These are phyloP conservation scores for Phytophthora sansomeana DNA, from an alignment of 352 stramenopile genomes.

Conservation along the genomic window DNA sequence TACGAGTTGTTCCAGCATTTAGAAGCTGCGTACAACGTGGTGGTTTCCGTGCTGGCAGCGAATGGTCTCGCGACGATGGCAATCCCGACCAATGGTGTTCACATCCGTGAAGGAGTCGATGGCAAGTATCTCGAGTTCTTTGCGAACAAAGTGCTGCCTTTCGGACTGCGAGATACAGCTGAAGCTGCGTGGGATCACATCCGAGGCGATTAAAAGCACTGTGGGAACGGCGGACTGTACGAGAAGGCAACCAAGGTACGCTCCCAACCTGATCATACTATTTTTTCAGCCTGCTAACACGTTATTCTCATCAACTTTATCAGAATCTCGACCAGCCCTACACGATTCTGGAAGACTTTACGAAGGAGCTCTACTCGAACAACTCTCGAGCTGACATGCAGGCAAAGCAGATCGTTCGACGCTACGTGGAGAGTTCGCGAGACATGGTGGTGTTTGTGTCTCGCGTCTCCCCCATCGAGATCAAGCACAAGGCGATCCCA, in stretches of 20 bases:
- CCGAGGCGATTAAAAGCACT: conserved; percentile 27
- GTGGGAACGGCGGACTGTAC: conserved; percentile 25
- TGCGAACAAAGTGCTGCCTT: conserved; percentile 30
- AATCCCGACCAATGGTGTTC: conserved; percentile 8
- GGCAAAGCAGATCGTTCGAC: conserved; percentile 46
- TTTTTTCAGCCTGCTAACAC: not conserved
- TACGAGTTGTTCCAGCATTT: conserved; percentile 21
- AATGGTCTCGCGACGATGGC: conserved; percentile 19
- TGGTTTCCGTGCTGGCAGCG: conserved; percentile 23
- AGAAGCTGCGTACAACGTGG: conserved; percentile 18
- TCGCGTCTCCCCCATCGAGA: conserved; percentile 1
- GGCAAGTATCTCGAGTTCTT: conserved; percentile 36
- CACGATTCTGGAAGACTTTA: conserved; percentile 52
- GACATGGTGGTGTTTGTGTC: conserved; percentile 18
- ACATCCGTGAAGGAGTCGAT: conserved; percentile 28
- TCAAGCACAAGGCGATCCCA: conserved; percentile 12
- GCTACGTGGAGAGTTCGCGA: conserved; percentile 43
- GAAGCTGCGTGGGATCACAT: conserved; percentile 31
- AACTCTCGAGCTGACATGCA: conserved; percentile 43
- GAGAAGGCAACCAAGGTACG: conserved; percentile 27
- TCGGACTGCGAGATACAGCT: conserved; percentile 12
- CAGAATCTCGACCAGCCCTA: conserved; percentile 37
- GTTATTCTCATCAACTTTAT: too few relatives aligned
- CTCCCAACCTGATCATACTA: not conserved
- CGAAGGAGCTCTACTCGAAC: conserved; percentile 46